phyloP scores from a whole-genome alignment of 805 yeast species.

The Metschnikowia reukaufii region DNA sequence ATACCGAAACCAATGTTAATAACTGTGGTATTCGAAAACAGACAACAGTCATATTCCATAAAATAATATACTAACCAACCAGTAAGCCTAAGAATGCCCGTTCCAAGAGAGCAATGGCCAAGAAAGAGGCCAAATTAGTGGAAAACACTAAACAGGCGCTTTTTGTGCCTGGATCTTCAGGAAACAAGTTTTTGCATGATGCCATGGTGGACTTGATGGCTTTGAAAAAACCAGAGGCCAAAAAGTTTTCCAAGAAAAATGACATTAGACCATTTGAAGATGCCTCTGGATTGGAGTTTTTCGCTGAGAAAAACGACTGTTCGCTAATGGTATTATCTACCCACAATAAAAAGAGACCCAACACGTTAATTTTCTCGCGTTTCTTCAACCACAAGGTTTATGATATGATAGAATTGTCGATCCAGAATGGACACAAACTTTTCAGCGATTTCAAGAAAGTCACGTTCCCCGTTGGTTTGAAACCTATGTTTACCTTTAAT shows the following conservation, averaged over 20 bases:
- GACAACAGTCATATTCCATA: background rate
- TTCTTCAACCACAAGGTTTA: slow-evolving; percentile 87
- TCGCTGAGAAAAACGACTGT: slow-evolving; percentile 91
- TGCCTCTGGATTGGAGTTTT: slow-evolving; percentile 77
- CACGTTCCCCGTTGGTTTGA: slow-evolving; percentile 85
- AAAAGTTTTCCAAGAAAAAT: slow-evolving; percentile 85
- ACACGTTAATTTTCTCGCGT: slow-evolving; percentile 82
- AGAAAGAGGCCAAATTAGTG: slow-evolving; percentile 80
- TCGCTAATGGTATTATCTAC: slow-evolving; percentile 79
- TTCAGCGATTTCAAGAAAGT: slow-evolving; percentile 75
- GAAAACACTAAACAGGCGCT: slow-evolving; percentile 90
- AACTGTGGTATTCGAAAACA: no score
- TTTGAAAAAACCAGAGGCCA: slow-evolving; percentile 85
- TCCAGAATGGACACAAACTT: slow-evolving; percentile 64
- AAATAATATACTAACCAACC: slow-evolving; percentile 26
- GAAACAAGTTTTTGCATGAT: slow-evolving; percentile 80
- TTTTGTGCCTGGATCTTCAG: slow-evolving; percentile 85
- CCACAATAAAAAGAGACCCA: slow-evolving; percentile 88
- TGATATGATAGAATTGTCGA: slow-evolving; percentile 89
- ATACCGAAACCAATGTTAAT: background rate
- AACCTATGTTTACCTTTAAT: slow-evolving; percentile 91
- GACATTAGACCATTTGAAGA: slow-evolving; percentile 94
- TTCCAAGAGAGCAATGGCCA: slow-evolving; percentile 89
- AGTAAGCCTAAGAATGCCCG: slow-evolving; percentile 92
- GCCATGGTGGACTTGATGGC: slow-evolving; percentile 86